Base-by-base conservation (phyloP, 2,329 filamentous ascomycete species). In the Ophiobolus disseminans region DNA sequence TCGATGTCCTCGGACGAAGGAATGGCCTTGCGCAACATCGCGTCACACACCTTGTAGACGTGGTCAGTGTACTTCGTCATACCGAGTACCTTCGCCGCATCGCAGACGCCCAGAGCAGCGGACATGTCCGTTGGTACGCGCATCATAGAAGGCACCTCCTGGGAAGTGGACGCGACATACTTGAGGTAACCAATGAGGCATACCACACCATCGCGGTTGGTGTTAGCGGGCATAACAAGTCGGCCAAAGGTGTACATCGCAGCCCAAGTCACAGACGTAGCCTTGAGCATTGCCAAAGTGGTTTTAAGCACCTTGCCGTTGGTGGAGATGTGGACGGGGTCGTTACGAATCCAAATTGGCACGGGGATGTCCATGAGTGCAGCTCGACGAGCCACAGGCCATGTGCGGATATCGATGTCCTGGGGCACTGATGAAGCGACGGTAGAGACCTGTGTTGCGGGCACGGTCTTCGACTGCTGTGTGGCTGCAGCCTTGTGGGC, bases 31-130 rank as follows among this genome's bases (percentile, higher is more conserved):
- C 39, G 39, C 2, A 42, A 7, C 13, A 31, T 20, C 11, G 28
- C 16, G 26, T 42, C 39, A 19, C 39, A 42, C 39, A 14, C 34
- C 39, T 23, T 42, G 39, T 34, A 42, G 17, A 42, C 11, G 10
- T 42, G 26, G 14, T 21, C 8, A 11, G 16, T 22, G 28, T 42
- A 42, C 10, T 26, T 26, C 9, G 22, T 16, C 26, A 32, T 32
- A 5, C 39, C 39, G 9, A 42, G 39, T 8, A 32, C 13, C 1
- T 11, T 16, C 4, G 39, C 39, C 21, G 17, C 39, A 8, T 17
- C 19, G 17, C 26, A 32, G 11, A 42, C 11, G 21, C 35, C 4
- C 13, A 38, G 35, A 5, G 35, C 35, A n/a, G 5, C 10, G 35
- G 10, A 5, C 10, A 20, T 22, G 4, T 6, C 3, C 4, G 23